Conservation (phyloP, 495 filamentous ascomycete genomes). For the Neurospora sp. region DNA sequence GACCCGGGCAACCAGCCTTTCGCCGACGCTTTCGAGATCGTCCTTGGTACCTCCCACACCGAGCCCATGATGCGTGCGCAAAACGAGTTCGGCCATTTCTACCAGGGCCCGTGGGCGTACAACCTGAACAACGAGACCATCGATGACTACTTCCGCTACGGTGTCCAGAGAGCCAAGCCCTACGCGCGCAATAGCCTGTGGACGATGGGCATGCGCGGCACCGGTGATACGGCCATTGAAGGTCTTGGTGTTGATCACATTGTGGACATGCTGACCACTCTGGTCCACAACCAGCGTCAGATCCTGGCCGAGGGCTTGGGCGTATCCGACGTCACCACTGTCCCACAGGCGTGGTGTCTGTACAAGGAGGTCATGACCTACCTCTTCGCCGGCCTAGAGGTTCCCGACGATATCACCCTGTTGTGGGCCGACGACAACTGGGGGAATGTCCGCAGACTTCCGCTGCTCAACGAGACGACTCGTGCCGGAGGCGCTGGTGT, state of each 20-base stretch:
- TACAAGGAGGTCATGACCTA: slow-evolving; percentile 66
- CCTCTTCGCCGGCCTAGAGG: slow-evolving; percentile 51
- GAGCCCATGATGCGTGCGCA: slow-evolving; percentile 66
- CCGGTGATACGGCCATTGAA: slow-evolving; percentile 51
- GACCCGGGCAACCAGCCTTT: slow-evolving; percentile 56
- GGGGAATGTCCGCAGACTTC: slow-evolving; percentile 58
- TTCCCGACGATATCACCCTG: slow-evolving; percentile 65
- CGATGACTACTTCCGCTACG: slow-evolving; percentile 55
- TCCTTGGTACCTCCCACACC: slow-evolving; percentile 62
- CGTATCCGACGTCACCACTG: slow-evolving; percentile 38
- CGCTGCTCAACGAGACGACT: slow-evolving; percentile 48
- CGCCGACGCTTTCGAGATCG: slow-evolving; percentile 63
- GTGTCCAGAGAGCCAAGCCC: slow-evolving; percentile 51
- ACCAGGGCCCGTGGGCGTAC: slow-evolving; percentile 54
- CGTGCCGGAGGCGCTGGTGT: slow-evolving; percentile 59
- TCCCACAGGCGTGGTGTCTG: slow-evolving; percentile 64
- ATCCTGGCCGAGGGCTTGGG: slow-evolving; percentile 47
- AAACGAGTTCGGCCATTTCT: slow-evolving; percentile 56
- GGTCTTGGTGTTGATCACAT: slow-evolving; percentile 48
- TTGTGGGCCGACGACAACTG: slow-evolving; percentile 72
- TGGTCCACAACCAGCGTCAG: slow-evolving; percentile 49
- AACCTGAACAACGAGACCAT: slow-evolving; percentile 56
- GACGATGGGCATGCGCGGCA: slow-evolving; percentile 67
- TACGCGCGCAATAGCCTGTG: slow-evolving; percentile 53
- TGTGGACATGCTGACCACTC: slow-evolving; percentile 43